Percentiles rank a stretch among this genome's conserved stretches.
phyloP scores from a whole-genome alignment of 31 red algal genomes.

The Asparagopsis taxiformis region DNA sequence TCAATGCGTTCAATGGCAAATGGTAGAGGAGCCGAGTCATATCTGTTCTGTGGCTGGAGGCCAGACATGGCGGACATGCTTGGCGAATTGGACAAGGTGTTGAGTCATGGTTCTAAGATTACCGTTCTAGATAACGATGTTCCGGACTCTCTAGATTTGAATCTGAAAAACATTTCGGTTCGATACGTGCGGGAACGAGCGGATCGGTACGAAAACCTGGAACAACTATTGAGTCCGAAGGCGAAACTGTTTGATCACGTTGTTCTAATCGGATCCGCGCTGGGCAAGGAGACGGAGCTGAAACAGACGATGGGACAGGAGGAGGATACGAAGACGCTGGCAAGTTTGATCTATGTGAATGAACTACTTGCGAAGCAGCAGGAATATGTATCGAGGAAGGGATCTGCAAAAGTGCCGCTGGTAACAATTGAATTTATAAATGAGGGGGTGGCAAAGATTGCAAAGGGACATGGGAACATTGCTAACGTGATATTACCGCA shows the following conservation, averaged over 20 bases:
- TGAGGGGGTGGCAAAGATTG: slow-evolving; percentile 40
- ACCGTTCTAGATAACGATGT: slow-evolving; percentile 51
- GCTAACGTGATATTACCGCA: slow-evolving; percentile 55
- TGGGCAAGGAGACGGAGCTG: slow-evolving; percentile 3
- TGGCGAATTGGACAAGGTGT: slow-evolving; percentile 31
- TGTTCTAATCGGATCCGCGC: slow-evolving; percentile 32
- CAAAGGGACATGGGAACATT: slow-evolving; percentile 24
- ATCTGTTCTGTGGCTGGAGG: slow-evolving; percentile 65
- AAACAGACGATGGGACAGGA: slow-evolving; percentile 2
- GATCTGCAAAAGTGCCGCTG: background rate
- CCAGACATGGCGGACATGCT: slow-evolving; percentile 44
- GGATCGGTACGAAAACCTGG: slow-evolving; percentile 44
- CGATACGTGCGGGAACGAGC: slow-evolving; percentile 15
- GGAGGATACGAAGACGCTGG: slow-evolving; percentile 44
- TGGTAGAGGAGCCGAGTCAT: slow-evolving; percentile 28
- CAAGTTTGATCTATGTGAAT: slow-evolving; percentile 57
- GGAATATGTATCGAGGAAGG: background rate
- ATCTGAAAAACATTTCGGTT: slow-evolving; percentile 40
- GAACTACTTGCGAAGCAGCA: slow-evolving; percentile 25
- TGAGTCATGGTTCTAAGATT: slow-evolving; percentile 33
- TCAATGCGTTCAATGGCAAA: background rate
- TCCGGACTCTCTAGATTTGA: slow-evolving; percentile 1
- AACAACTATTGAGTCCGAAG: slow-evolving; percentile 15
- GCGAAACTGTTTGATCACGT: slow-evolving; percentile 52
- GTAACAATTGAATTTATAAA: slow-evolving; percentile 63